phyloP scores from a whole-genome alignment of 2,329 filamentous ascomycete genomes.

The Trichothecium roseum region DNA sequence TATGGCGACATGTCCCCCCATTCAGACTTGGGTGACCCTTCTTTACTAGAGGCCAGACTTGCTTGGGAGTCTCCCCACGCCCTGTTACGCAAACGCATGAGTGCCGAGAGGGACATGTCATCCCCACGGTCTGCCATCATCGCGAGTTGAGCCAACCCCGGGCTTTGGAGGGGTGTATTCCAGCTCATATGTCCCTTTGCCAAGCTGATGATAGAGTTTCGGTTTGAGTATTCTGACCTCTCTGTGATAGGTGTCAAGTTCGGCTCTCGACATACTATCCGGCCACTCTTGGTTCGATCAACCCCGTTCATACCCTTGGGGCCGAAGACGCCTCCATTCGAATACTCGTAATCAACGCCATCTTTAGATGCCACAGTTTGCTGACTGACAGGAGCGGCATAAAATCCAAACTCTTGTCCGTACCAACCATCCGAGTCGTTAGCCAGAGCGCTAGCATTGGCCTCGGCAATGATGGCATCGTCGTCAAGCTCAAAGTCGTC shows the following conservation, averaged over 20 bases:
- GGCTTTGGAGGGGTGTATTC: slow-evolving; percentile 47
- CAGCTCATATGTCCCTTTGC: slow-evolving; percentile 29
- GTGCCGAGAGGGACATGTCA: slow-evolving; percentile 62
- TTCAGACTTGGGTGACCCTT: slow-evolving; percentile 39
- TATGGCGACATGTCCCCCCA: slow-evolving; percentile 36
- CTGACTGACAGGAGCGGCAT: slow-evolving; percentile 47
- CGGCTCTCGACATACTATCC: slow-evolving; percentile 68
- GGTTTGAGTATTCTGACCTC: slow-evolving; percentile 87
- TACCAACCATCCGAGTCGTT: slow-evolving; percentile 93
- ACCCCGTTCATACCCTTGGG: slow-evolving; percentile 47
- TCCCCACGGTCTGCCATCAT: slow-evolving; percentile 45
- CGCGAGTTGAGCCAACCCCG: slow-evolving; percentile 69
- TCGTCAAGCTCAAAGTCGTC: slow-evolving; percentile 66
- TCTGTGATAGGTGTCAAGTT: slow-evolving; percentile 95
- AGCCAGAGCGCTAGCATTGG: slow-evolving; percentile 86
- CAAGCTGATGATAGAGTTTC: slow-evolving; percentile 79
- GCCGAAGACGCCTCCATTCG: slow-evolving; percentile 84
- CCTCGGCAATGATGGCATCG: slow-evolving; percentile 85
- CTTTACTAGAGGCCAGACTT: slow-evolving; percentile 50
- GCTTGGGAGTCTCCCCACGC: slow-evolving; percentile 76
- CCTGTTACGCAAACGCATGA: slow-evolving; percentile 62
- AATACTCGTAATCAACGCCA: slow-evolving; percentile 34
- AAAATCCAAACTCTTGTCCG: slow-evolving; percentile 94
- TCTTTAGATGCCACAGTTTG: too few species aligned
- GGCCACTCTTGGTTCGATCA: slow-evolving; percentile 62